Base-by-base conservation (phyloP, 2,329 filamentous ascomycete species). In the Bimuria novae-zelandiae region DNA sequence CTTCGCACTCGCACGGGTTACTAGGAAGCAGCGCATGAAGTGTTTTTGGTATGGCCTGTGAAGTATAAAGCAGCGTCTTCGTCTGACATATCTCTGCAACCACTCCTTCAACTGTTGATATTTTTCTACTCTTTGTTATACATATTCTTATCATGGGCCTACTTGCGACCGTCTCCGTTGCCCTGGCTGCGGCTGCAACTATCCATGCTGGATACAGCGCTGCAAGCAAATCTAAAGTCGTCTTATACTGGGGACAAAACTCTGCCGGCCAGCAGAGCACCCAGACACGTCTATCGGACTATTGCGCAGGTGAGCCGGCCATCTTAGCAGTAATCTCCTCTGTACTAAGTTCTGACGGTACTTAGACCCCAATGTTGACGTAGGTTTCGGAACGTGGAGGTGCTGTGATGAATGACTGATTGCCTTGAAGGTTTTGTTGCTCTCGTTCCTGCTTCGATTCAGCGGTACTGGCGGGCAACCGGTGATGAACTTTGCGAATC, bases 231-330 rank as follows among this genome's bases (percentile, higher is more conserved):
- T 61, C 49, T 44, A 89, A 88, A 61, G 66, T 89, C 49, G 85
- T 82, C 22, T 77, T 88, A 1, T 89, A 89, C 69, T 89, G 86
- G 86, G 87, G 85, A 76, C 71, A 62, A 71, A 64, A 64, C 52
- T 62, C 61, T n/a, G 54, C 55, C 16, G 55, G 37, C 12, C 49
- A 49, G 32, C 39, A 48, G 10, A 64, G 32, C 33, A 56, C 59
- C 0, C 59, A 65, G 40, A 47, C 49, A 2, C 55, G 57, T 10
- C 45, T 65, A 10, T 57, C 57, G 1, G 40, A 44, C 16, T 62
- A 63, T 39, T 62, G 62, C 30, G 35, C 17, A 10, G 54, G 56
- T 60, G 42, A 35, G 52, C 35, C 23, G 19, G 12, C 22, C 11
- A 32, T 16, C 3, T 17, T 6, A 4, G 6, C 8, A 4, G 6